Evolutionary conservation across 1,284 basidiomycete species (phyloP).

Genomic region (Malassezia furfur): DNA sequence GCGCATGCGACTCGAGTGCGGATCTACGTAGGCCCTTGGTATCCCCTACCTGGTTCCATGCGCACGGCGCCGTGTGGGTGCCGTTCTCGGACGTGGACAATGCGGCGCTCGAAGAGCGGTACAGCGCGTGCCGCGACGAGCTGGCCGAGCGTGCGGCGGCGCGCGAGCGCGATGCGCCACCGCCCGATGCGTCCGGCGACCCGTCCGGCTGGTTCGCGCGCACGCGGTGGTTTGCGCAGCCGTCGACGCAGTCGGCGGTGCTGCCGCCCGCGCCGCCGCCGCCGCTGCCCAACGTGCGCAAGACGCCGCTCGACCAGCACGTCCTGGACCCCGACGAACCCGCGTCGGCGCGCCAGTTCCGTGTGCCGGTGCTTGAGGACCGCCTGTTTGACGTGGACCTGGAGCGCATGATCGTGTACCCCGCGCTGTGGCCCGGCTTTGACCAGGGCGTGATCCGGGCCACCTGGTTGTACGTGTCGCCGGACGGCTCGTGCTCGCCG

Average conservation of each 20-base stretch:
- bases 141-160: neutral
- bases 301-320: constrained; percentile 10
- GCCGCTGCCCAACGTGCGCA: constrained; percentile 7
- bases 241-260: neutral
- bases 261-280: constrained; percentile 10
- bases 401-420: constrained; percentile 41
- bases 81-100: constrained; percentile 33
- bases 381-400: constrained; percentile 43
- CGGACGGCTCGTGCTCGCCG: constrained; percentile 30
- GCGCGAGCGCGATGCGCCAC: neutral
- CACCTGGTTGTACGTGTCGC: constrained; percentile 49
- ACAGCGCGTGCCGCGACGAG: constrained; percentile 1
- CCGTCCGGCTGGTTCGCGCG: neutral
- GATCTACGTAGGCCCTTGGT: neutral
- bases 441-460: constrained; percentile 43
- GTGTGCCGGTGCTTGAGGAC: constrained; percentile 43
- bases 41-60: constrained; percentile 33
- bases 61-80: constrained; percentile 34
- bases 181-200: neutral
- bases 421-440: constrained; percentile 49
- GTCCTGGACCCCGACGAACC: constrained; percentile 38
- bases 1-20: neutral
- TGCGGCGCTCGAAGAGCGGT: constrained; percentile 29
- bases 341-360: constrained; percentile 20
- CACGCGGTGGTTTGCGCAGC: constrained; percentile 1